phyloP scores from a whole-genome alignment of 2,329 filamentous ascomycete genomes.

The Emmonsiellopsis sp. region DNA sequence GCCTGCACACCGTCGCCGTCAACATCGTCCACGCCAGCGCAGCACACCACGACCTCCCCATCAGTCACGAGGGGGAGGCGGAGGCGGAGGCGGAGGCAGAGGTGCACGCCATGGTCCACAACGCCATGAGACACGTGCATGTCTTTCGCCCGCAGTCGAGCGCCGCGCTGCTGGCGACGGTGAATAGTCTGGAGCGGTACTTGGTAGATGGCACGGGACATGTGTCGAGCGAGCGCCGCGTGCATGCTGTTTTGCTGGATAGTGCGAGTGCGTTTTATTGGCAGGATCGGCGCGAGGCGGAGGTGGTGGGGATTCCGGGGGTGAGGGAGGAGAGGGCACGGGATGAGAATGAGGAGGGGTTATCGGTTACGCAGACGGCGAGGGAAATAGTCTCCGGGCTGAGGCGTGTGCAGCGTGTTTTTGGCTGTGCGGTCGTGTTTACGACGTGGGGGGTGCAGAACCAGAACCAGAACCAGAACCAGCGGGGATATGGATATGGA shows the following conservation, averaged over 20 bases:
- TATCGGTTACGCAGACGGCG: conserved; percentile 3
- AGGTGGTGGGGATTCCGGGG: conserved; percentile 18
- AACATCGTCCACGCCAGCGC: conserved; percentile 15
- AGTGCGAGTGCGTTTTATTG: conserved; percentile 48
- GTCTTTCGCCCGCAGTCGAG: conserved; percentile 48
- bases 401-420: conserved; percentile 25
- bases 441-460: conserved; percentile 21
- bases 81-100: conserved; percentile 6
- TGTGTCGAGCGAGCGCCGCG: conserved; percentile 33
- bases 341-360: conserved; percentile 7
- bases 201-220: conserved; percentile 39
- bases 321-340: conserved; percentile 14
- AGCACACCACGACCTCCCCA: not conserved
- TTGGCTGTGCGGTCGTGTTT: conserved; percentile 31
- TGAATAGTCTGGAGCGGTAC: conserved; percentile 40
- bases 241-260: conserved; percentile 47
- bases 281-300: conserved; percentile 39
- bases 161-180: conserved; percentile 39
- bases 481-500: too few species aligned
- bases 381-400: conserved; percentile 14
- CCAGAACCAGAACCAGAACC: not conserved
- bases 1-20: conserved; percentile 29
- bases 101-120: conserved; percentile 19
- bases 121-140: conserved; percentile 46
- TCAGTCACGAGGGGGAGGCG: conserved; percentile 6